Evolutionary conservation across 108 stramenopile genomes (phyloP), one percentile per base, ranked within the genome.

Genomic region (Fragilaria crotonensis): DNA sequence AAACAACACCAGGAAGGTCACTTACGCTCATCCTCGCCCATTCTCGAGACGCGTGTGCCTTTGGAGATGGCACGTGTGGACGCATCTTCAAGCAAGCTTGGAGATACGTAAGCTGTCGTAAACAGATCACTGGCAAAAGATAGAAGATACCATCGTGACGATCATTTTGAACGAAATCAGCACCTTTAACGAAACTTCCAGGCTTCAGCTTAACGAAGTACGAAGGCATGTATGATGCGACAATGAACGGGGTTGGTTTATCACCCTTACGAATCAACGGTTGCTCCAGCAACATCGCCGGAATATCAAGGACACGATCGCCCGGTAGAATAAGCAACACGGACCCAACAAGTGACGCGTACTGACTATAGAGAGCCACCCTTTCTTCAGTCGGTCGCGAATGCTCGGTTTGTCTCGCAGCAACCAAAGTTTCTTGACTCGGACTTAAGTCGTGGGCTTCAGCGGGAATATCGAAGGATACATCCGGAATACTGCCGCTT

Each of bases 311-410:
- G 1, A 73, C 33, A n/a, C 66, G 66, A 51, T 79, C 78, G 33
- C 54, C 57, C 19, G 66, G 70, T 7, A 65, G 50, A 33, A 75
- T 60, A 23, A 68, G 56, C 17, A 79, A 52, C 28, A 62, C 53
- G 18, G 48, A 67, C n/a, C 78, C 78, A 19, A 79, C 70, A 20
- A 79, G 29, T 2, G 72, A 67, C 9, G 78, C 54, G 22, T 32
- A 54, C 22, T 58, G 30, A 5, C 54, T 51, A 48, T 79, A 79
- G 1, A 28, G 33, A 27, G 21, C 28, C 27, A 18, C 36, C n/a
- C 0, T 3, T 23, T 33, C 50, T 47, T 32, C 49, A 14, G 63
- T 46, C 26, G 71, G 64, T 23, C 23, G 11, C 5, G 25, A 17
- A 41, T 58, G 58, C 17, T 44, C 45, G 1, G 30, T 26, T 0